Conservation (phyloP, 2,329 filamentous ascomycete species). For the Pestalotiopsis sp. region DNA sequence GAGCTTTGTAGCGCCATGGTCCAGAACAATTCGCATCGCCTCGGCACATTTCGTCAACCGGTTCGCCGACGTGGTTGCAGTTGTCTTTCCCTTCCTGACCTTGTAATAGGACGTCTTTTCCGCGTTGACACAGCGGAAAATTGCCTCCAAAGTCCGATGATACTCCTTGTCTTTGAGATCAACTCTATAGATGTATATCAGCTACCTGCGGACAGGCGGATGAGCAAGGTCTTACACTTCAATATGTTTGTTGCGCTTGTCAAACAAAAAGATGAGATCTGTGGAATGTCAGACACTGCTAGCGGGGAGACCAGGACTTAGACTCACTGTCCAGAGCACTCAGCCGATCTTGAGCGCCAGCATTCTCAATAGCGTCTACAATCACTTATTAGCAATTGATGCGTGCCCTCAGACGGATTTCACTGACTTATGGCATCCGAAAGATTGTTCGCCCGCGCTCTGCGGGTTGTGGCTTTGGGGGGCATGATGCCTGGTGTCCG, state of each 20-base stretch:
- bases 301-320: constrained; percentile 11
- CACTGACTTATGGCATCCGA: neutral
- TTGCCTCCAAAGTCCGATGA: constrained; percentile 76
- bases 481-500: neutral
- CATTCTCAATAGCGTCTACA: neutral
- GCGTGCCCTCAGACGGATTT: neutral
- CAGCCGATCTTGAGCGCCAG: constrained; percentile 36
- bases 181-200: neutral
- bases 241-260: constrained; percentile 35
- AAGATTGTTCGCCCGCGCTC: neutral
- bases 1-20: constrained; percentile 68
- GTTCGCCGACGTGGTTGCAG: constrained; percentile 50
- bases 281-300: neutral
- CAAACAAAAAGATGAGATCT: constrained; percentile 41
- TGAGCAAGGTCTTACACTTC: constrained; percentile 33
- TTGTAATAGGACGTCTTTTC: constrained; percentile 70
- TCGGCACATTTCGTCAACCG: constrained; percentile 71
- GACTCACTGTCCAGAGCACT: constrained; percentile 43
- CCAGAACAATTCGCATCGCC: constrained; percentile 72
- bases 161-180: constrained; percentile 75
- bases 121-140: constrained; percentile 70
- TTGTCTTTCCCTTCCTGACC: constrained; percentile 44
- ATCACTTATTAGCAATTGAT: neutral
- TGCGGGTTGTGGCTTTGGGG: neutral
- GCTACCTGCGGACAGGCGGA: neutral